Percentiles rank a stretch among this genome's conserved stretches.
These are phyloP conservation scores for Biscogniauxia mediterranea DNA, from an alignment of 2,329 filamentous ascomycete species.

Conservation along the genomic window DNA sequence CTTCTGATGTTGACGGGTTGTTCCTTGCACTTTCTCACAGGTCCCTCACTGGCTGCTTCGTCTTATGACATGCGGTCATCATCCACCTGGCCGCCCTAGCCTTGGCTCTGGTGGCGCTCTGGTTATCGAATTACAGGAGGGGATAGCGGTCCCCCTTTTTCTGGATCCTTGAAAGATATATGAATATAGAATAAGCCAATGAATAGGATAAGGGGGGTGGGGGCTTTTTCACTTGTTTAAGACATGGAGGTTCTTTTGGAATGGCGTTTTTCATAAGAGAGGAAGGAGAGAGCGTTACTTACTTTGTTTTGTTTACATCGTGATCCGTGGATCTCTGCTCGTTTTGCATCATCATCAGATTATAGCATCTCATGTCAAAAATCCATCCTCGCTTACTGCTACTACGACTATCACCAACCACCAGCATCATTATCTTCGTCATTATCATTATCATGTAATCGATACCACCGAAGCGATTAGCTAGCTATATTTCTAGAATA, in stretches of 20 bases:
- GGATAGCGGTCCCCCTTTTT: neutral
- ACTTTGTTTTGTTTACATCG: neutral
- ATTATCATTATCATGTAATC: slow-evolving; percentile 24
- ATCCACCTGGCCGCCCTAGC: slow-evolving; percentile 1
- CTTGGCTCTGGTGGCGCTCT: neutral
- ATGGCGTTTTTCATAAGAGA: neutral
- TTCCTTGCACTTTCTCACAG: slow-evolving; percentile 16
- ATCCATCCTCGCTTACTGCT: neutral
- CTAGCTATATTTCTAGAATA: neutral
- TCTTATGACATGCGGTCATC: slow-evolving; percentile 20
- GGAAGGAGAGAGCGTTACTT: neutral
- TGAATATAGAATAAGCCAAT: neutral
- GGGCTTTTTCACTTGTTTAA: neutral
- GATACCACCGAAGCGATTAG: slow-evolving; percentile 21
- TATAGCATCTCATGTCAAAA: slow-evolving; percentile 1
- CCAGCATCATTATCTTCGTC: slow-evolving; percentile 3
- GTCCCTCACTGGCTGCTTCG: slow-evolving; percentile 26
- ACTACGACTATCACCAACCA: neutral
- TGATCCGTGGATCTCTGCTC: too few species aligned
- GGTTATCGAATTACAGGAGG: neutral
- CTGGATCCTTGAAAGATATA: neutral
- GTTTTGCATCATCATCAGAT: slow-evolving; percentile 8
- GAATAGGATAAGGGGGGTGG: neutral
- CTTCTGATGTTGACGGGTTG: slow-evolving; percentile 21
- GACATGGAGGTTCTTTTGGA: neutral